A percentile compares a stretch with the other conserved stretches of the same genome.
Conservation (phyloP, 2,329 filamentous ascomycete species). For the Phaeophleospora eucalypticola region DNA sequence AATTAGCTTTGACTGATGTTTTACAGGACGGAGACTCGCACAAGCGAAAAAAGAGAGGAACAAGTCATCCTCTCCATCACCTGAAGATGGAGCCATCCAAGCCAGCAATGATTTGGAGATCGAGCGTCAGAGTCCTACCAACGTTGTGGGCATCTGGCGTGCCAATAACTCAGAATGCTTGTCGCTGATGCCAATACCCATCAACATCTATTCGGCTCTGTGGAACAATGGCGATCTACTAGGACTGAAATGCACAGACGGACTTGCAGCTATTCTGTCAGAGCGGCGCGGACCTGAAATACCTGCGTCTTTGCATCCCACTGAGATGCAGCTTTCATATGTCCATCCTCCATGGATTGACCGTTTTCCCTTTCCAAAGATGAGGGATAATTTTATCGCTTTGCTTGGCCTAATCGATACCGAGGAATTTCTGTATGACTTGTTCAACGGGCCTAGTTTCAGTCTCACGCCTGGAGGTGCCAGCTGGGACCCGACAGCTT, state of each 20-base stretch:
- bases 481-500: conserved; percentile 34
- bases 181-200: conserved; percentile 7
- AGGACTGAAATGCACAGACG: conserved; percentile 28
- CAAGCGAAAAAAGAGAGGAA: conserved; percentile 2
- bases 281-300: conserved; percentile 18
- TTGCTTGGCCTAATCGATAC: conserved; percentile 31
- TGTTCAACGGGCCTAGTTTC: conserved; percentile 35
- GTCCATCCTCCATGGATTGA: conserved; percentile 40
- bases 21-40: conserved; percentile 10
- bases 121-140: too few species aligned
- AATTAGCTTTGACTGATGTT: too few species aligned
- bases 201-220: conserved; percentile 30
- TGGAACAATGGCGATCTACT: conserved; percentile 33
- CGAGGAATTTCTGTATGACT: conserved; percentile 35
- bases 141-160: not conserved
- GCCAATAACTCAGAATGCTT: conserved; percentile 1
- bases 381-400: conserved; percentile 40
- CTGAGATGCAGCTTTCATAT: conserved; percentile 31
- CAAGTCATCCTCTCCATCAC: too few species aligned
- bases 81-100: too few species aligned
- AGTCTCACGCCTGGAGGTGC: conserved; percentile 26
- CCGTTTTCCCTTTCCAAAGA: conserved; percentile 39
- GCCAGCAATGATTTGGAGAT: too few species aligned
- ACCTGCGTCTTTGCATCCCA: conserved; percentile 31
- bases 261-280: conserved; percentile 26